Percentiles rank a stretch among this genome's conserved stretches.
Conservation (phyloP, 1,139 yeast genomes). For the Zygoascus sp. region DNA sequence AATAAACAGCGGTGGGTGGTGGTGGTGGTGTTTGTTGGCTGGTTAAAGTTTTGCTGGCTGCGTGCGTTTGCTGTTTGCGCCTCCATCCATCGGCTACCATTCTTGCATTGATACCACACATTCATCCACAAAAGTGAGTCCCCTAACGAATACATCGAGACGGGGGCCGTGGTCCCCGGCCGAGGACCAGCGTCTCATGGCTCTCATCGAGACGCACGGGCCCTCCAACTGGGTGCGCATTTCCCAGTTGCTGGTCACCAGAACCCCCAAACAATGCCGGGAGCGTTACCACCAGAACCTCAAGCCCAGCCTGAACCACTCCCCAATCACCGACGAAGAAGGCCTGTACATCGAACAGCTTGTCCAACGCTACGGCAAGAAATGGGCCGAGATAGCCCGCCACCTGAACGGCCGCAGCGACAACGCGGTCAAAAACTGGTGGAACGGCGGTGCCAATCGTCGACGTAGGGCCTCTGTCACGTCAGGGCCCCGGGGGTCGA, state of each 20-base stretch:
- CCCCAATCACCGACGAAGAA: slow-evolving; percentile 82
- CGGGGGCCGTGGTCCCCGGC: slow-evolving; percentile 91
- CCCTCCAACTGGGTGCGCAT: slow-evolving; percentile 90
- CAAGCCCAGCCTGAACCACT: slow-evolving; percentile 75
- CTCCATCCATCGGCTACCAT: slow-evolving; percentile 2
- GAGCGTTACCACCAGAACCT: slow-evolving; percentile 90
- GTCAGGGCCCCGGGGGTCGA: neutral
- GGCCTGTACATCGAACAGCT: slow-evolving; percentile 76
- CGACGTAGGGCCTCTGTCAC: slow-evolving; percentile 50
- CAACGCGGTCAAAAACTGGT: slow-evolving; percentile 92
- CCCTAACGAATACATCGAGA: slow-evolving; percentile 28
- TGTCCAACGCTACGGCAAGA: slow-evolving; percentile 75
- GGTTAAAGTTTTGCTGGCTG: slow-evolving; percentile 4
- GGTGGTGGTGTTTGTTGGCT: neutral
- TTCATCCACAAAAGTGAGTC: slow-evolving; percentile 4
- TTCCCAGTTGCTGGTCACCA: slow-evolving; percentile 63
- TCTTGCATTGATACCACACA: neutral
- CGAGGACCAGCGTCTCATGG: slow-evolving; percentile 71
- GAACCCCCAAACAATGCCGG: slow-evolving; percentile 90
- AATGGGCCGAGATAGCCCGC: slow-evolving; percentile 93
- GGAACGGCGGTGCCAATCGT: slow-evolving; percentile 90
- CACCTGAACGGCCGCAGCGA: slow-evolving; percentile 84
- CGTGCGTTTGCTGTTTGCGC: neutral
- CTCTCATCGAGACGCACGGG: slow-evolving; percentile 68
- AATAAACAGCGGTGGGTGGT: too few species aligned